A percentile compares a stretch with the other conserved stretches of the same genome.
These are phyloP conservation scores for Alternaria panax DNA, from an alignment of 2,329 filamentous ascomycete genomes.

Conservation along the genomic window DNA sequence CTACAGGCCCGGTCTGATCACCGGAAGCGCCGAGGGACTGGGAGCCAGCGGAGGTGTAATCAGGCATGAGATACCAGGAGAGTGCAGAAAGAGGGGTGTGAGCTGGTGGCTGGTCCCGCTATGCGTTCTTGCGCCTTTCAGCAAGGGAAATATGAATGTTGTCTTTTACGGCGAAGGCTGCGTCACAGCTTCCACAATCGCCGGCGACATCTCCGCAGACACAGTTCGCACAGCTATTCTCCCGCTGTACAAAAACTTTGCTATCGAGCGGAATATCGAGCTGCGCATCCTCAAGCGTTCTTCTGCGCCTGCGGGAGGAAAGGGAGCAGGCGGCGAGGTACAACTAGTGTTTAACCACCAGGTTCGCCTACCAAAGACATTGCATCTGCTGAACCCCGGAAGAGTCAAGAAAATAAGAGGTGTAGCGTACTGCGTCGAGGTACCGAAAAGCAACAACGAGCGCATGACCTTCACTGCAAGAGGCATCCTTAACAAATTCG, in stretches of 20 bases:
- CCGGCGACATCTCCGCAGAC: constrained; percentile 89
- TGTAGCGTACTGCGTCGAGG: constrained; percentile 91
- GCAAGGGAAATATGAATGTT: constrained; percentile 89
- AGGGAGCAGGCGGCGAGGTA: constrained; percentile 88
- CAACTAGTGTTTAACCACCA: constrained; percentile 93
- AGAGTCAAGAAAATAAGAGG: constrained; percentile 88
- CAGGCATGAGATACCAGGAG: constrained; percentile 78
- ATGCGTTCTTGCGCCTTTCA: constrained; percentile 90
- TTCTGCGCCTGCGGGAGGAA: constrained; percentile 71
- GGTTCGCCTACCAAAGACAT: constrained; percentile 88
- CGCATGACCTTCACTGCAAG: constrained; percentile 92
- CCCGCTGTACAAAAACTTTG: constrained; percentile 88
- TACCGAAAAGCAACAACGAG: constrained; percentile 90
- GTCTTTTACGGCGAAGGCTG: constrained; percentile 89
- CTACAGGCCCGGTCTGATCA: constrained; percentile 91
- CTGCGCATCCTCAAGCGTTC: constrained; percentile 81
- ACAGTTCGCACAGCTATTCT: constrained; percentile 92
- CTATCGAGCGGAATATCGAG: constrained; percentile 86
- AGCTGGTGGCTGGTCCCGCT: constrained; percentile 92
- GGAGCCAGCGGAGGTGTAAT: constrained; percentile 79
- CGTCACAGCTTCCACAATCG: constrained; percentile 84
- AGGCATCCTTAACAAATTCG: constrained; percentile 82
- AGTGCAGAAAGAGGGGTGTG: constrained; percentile 78
- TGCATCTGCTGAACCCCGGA: constrained; percentile 85
- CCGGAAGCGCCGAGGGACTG: constrained; percentile 78